Percentiles rank a stretch among this genome's conserved stretches.
These are phyloP conservation scores for Nidula microcarpa DNA, from an alignment of 768 basidiomycete genomes.

Conservation along the genomic window DNA sequence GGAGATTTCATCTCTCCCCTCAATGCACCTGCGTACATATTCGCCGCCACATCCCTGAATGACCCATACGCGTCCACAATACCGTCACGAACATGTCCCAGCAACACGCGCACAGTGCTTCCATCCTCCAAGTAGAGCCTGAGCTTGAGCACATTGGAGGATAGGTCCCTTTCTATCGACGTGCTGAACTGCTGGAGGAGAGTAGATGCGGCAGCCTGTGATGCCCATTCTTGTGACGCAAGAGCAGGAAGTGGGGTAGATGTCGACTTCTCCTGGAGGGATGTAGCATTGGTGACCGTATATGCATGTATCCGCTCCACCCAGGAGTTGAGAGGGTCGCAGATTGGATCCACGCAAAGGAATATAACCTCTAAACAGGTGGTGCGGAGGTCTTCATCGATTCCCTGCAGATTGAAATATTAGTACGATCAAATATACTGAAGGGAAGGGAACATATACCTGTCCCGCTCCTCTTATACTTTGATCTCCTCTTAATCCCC, in stretches of 20 bases:
- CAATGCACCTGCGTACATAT: not conserved
- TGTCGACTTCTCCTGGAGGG: not conserved
- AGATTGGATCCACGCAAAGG: slow-evolving; percentile 53
- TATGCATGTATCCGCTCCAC: slow-evolving; percentile 40
- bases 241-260: slow-evolving; percentile 5
- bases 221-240: slow-evolving; percentile 2
- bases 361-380: slow-evolving; percentile 85
- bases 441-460: slow-evolving; percentile 33
- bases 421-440: not conserved
- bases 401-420: slow-evolving; percentile 46
- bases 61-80: slow-evolving; percentile 74
- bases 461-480: slow-evolving; percentile 70
- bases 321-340: slow-evolving; percentile 62
- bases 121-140: slow-evolving; percentile 79
- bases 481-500: slow-evolving; percentile 53
- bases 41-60: slow-evolving; percentile 14
- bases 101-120: slow-evolving; percentile 71
- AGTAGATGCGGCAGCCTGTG: slow-evolving; percentile 4
- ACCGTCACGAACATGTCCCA: slow-evolving; percentile 73
- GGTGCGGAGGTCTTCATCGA: slow-evolving; percentile 81
- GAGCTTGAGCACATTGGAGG: slow-evolving; percentile 53
- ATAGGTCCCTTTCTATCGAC: slow-evolving; percentile 53
- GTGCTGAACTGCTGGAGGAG: slow-evolving; percentile 50
- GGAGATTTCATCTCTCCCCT: not conserved
- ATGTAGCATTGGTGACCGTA: not conserved